Evolutionary conservation across 208 protist genomes (phyloP), one percentile per base, ranked within the genome.

Genomic region (Entamoeba moshkovskii): DNA sequence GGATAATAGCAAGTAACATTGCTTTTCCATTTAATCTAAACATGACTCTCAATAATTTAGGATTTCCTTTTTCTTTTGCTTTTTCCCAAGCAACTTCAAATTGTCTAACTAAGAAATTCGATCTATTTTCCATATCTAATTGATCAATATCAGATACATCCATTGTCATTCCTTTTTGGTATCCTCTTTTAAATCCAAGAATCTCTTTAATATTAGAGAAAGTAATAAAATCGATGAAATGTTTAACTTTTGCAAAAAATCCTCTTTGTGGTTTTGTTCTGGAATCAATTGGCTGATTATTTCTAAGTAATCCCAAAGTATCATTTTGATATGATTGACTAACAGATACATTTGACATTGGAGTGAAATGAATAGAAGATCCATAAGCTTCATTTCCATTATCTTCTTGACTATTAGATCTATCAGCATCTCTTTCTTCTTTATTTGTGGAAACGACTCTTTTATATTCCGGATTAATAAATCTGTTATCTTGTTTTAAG

Each of bases 1-100:
- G 59, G 11, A 85, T 85, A 1, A 85, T 85, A 42, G 59, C 59
- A 33, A 85, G 16, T 38, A 85, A 85, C 59, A 85, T 85, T 42
- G 59, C 29, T 38, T 85, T 85, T 85, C 29, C 59, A 85, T 85
- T 85, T 38, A 85, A 85, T 85, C 15, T 29, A 38, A 85, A 85
- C 59, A 85, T 85, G 8, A 85, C 59, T 85, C 59, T 29, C 25
- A 85, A 85, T 38, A 85, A 85, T 85, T 85, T 85, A 38, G 59
- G 59, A 13, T 85, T 85, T 85, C 18, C 2, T 85, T 85, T 85
- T 38, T 85, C 29, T 85, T 85, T 85, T 38, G 59, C 59, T 38
- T 85, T 85, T 85, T 85, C 59, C 59, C 59, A 85, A 85, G 59
- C 59, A 85, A 85, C 59, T 85, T 85, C 59, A 85, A 85, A 85